A percentile compares a stretch with the other conserved stretches of the same genome.
Evolutionary conservation across 495 filamentous ascomycete genomes (phyloP).

Genomic region (Penicillium paradoxum): DNA sequence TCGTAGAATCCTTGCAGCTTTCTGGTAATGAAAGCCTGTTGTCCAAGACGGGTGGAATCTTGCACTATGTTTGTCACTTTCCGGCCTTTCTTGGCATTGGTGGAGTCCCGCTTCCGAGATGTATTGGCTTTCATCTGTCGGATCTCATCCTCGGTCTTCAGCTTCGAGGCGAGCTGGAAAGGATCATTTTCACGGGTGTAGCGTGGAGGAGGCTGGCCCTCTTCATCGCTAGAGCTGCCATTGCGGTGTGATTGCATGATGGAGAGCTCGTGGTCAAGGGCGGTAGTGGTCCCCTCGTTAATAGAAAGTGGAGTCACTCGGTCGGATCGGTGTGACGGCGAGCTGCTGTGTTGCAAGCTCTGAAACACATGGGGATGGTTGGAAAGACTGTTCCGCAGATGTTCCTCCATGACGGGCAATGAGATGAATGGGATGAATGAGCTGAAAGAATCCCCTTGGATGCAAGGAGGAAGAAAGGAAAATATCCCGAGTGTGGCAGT

Average conservation of each 20-base stretch:
- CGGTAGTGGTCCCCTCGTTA: conserved; percentile 35
- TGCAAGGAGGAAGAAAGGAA: not conserved
- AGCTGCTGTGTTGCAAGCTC: conserved; percentile 16
- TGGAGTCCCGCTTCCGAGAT: conserved; percentile 65
- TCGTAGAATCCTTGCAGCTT: conserved; percentile 84
- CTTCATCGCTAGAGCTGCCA: conserved; percentile 51
- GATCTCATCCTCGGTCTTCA: conserved; percentile 77
- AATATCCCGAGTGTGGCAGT: conserved; percentile 5
- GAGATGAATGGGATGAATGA: not conserved
- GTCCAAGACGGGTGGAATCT: conserved; percentile 15
- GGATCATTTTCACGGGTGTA: conserved; percentile 70
- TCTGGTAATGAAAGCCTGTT: conserved; percentile 42
- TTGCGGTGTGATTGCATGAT: conserved; percentile 20
- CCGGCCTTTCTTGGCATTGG: conserved; percentile 39
- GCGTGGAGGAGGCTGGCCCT: conserved; percentile 55
- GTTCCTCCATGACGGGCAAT: conserved; percentile 31
- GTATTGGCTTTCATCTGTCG: conserved; percentile 76
- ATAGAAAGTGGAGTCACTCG: conserved; percentile 21
- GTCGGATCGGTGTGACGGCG: conserved; percentile 17
- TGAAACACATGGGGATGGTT: conserved; percentile 29
- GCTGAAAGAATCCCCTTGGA: not conserved
- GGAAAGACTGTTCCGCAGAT: conserved; percentile 36
- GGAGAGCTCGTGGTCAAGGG: conserved; percentile 25
- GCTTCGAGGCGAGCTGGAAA: conserved; percentile 68
- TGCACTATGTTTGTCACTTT: conserved; percentile 14